These are phyloP conservation scores for Boletus rex-veris DNA, from an alignment of 768 basidiomycete genomes.

Conservation along the genomic window DNA sequence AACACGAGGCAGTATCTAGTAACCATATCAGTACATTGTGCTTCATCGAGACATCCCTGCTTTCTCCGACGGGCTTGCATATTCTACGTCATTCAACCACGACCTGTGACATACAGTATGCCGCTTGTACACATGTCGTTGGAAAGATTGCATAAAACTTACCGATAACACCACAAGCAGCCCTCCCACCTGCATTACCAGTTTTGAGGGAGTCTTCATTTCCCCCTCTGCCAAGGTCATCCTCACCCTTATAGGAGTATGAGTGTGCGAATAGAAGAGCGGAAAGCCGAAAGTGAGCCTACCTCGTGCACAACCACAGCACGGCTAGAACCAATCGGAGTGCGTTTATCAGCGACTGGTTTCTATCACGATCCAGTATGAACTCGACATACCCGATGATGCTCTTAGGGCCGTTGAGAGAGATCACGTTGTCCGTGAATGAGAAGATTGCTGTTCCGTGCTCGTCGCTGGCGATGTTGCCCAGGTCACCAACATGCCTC, in stretches of 20 bases:
- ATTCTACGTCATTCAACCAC: slow-evolving; percentile 8
- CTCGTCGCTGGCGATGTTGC: slow-evolving; percentile 65
- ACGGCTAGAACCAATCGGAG: slow-evolving; percentile 40
- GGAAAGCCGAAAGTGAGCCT: slow-evolving; percentile 11
- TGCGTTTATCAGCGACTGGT: slow-evolving; percentile 1
- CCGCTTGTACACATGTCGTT: background rate
- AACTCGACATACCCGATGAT: slow-evolving; percentile 58
- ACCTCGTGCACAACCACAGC: slow-evolving; percentile 74
- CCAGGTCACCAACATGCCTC: slow-evolving; percentile 74
- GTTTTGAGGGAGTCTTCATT: slow-evolving; percentile 71
- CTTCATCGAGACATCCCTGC: background rate
- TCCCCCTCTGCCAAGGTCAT: slow-evolving; percentile 73
- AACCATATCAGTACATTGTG: slow-evolving; percentile 1
- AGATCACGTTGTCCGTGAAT: slow-evolving; percentile 57
- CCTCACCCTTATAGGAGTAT: slow-evolving; percentile 49
- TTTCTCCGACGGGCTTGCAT: background rate
- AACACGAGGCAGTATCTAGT: slow-evolving; percentile 7
- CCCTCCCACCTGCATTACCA: slow-evolving; percentile 71
- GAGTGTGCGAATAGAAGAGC: slow-evolving; percentile 7
- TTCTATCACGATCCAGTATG: background rate
- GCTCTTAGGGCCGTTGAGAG: slow-evolving; percentile 63
- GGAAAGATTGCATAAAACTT: slow-evolving; percentile 11
- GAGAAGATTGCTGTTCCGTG: slow-evolving; percentile 55
- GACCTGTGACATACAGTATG: slow-evolving; percentile 12
- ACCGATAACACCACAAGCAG: slow-evolving; percentile 85